Percentiles rank a stretch among this genome's conserved stretches.
phyloP scores from a whole-genome alignment of 257 asterid species.

The Avicennia marina region DNA sequence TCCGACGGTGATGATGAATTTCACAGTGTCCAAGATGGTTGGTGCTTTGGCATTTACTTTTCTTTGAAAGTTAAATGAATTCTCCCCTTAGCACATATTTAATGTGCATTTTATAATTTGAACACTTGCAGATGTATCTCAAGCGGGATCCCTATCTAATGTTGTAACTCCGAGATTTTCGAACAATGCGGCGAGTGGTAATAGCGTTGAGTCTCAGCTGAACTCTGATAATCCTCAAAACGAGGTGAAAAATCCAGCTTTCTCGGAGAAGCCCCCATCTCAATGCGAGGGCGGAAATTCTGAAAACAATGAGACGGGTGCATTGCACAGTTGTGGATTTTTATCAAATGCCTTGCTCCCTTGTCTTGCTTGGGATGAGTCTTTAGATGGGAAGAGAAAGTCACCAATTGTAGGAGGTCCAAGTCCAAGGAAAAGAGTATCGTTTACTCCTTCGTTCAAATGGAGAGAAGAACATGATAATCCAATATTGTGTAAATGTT shows the following conservation, averaged over 20 bases:
- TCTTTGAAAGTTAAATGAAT: background rate
- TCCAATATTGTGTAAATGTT: constrained; percentile 50
- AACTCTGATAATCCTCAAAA: constrained; percentile 34
- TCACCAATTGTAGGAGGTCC: constrained; percentile 37
- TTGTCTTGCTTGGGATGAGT: constrained; percentile 71
- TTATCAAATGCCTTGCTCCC: constrained; percentile 62
- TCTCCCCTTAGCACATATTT: background rate
- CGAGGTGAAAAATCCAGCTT: constrained; percentile 32
- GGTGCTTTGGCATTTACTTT: constrained; percentile 15
- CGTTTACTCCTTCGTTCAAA: constrained; percentile 60
- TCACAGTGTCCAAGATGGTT: constrained; percentile 92
- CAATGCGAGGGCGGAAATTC: constrained; percentile 26
- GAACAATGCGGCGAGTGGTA: constrained; percentile 31
- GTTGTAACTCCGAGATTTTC: constrained; percentile 77
- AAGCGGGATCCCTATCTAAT: constrained; percentile 69
- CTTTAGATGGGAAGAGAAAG: constrained; percentile 54
- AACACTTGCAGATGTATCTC: constrained; percentile 66
- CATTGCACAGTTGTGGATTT: constrained; percentile 55
- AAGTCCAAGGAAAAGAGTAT: constrained; percentile 44
- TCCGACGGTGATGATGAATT: constrained; percentile 90
- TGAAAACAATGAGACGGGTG: constrained; percentile 29
- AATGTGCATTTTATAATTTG: constrained; percentile 3
- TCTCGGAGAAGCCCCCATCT: constrained; percentile 18
- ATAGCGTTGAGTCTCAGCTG: constrained; percentile 38
- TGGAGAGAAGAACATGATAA: constrained; percentile 59